Conservation (phyloP, 306 rosid species). For the Vigna reflexopilosa region DNA sequence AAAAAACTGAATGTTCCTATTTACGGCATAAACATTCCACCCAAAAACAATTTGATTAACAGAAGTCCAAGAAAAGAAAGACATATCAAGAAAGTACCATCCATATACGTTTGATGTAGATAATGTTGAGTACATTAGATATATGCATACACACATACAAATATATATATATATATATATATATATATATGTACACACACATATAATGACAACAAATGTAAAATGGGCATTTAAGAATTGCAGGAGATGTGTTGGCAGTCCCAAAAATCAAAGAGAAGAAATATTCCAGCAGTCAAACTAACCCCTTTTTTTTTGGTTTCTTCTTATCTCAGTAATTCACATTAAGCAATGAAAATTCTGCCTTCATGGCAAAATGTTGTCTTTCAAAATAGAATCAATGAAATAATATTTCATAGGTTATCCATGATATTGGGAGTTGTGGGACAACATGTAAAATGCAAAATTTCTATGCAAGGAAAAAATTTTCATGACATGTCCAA, state of each 20-base stretch:
- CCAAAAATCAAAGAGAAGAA: constrained; percentile 11
- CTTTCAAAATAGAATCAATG: constrained; percentile 10
- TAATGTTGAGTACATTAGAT: constrained; percentile 10
- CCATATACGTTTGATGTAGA: constrained; percentile 1
- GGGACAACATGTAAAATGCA: not conserved
- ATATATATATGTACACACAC: too few relatives aligned
- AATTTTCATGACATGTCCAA: constrained; percentile 21
- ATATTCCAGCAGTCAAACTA: not conserved
- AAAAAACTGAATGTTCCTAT: constrained; percentile 92
- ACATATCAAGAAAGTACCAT: constrained; percentile 9
- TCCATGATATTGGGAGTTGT: constrained; percentile 6
- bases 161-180: too few relatives aligned
- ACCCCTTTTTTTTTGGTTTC: not conserved
- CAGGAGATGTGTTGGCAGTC: constrained; percentile 4
- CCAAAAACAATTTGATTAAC: constrained; percentile 36
- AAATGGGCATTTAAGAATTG: not conserved
- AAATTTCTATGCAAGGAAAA: constrained; percentile 1
- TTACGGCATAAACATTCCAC: constrained; percentile 37
- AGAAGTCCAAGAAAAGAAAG: constrained; percentile 25
- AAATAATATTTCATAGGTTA: constrained; percentile 29
- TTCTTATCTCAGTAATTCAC: not conserved
- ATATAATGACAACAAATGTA: not conserved
- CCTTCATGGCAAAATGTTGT: constrained; percentile 1
- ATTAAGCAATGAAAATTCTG: not conserved
- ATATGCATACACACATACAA: not conserved